Conservation (phyloP, 2,329 filamentous ascomycete genomes). For the Basipetospora chlamydospora region DNA sequence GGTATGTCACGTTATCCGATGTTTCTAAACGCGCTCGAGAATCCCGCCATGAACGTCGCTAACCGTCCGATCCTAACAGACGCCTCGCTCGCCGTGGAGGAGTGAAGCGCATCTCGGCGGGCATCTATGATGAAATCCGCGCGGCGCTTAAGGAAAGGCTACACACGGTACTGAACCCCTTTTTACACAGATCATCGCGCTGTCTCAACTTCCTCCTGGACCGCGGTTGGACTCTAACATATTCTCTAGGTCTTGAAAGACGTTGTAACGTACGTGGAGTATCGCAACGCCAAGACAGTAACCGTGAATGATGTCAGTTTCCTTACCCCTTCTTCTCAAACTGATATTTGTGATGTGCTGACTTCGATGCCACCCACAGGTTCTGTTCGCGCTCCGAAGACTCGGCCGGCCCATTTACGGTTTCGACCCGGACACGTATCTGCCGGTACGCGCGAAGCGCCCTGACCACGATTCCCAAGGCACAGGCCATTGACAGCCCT, state of each 20-base stretch:
- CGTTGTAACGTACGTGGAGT: slow-evolving; percentile 35
- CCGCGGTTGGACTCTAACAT: no score
- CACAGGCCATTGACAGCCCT: no score
- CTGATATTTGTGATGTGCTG: neutral
- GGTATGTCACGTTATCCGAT: slow-evolving; percentile 20
- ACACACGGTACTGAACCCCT: slow-evolving; percentile 21
- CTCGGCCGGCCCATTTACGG: slow-evolving; percentile 42
- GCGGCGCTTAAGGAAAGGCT: slow-evolving; percentile 35
- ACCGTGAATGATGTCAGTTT: slow-evolving; percentile 43
- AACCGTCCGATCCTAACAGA: slow-evolving; percentile 19
- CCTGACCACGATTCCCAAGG: no score
- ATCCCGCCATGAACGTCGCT: neutral
- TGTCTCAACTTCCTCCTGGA: no score
- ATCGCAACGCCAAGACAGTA: slow-evolving; percentile 44
- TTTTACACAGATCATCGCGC: no score
- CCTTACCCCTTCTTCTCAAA: neutral
- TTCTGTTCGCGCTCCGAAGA: slow-evolving; percentile 33
- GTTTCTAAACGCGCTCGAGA: neutral
- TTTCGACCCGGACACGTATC: slow-evolving; percentile 31
- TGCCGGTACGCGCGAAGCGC: no score
- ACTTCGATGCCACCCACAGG: slow-evolving; percentile 21
- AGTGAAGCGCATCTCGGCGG: slow-evolving; percentile 54
- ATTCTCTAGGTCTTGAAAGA: slow-evolving; percentile 32
- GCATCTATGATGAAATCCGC: slow-evolving; percentile 50
- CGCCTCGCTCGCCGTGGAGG: slow-evolving; percentile 63